These are phyloP conservation scores for Aspergillus ustus DNA, from an alignment of 2,329 filamentous ascomycete species.

Conservation along the genomic window DNA sequence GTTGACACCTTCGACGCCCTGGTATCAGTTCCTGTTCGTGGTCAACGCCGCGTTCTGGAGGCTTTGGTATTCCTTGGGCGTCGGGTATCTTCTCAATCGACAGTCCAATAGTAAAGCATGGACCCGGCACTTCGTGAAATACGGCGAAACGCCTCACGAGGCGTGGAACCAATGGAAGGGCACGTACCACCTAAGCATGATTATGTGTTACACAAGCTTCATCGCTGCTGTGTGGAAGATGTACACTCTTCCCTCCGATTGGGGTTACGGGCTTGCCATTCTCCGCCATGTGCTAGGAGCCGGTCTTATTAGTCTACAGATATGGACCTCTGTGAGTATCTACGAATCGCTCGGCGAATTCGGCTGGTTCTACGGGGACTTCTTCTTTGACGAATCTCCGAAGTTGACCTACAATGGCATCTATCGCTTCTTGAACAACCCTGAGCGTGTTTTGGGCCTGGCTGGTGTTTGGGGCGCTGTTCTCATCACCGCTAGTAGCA, in stretches of 20 bases:
- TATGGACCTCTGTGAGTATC: slow-evolving; percentile 92
- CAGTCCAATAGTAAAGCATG: slow-evolving; percentile 92
- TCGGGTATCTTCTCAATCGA: slow-evolving; percentile 80
- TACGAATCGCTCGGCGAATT: slow-evolving; percentile 97
- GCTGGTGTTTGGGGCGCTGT: slow-evolving; percentile 96
- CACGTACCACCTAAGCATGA: slow-evolving; percentile 90
- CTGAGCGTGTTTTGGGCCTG: slow-evolving; percentile 88
- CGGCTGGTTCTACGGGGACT: slow-evolving; percentile 98
- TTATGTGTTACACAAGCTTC: slow-evolving; percentile 87
- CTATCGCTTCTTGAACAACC: slow-evolving; percentile 97
- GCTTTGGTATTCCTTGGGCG: slow-evolving; percentile 86
- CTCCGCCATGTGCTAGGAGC: slow-evolving; percentile 85
- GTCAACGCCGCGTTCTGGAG: slow-evolving; percentile 81
- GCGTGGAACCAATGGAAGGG: slow-evolving; percentile 99
- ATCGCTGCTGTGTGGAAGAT: slow-evolving; percentile 94
- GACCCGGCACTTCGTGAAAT: slow-evolving; percentile 98
- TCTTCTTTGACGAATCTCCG: slow-evolving; percentile 89
- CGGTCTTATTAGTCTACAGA: slow-evolving; percentile 79
- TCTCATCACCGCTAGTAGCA: slow-evolving; percentile 86
- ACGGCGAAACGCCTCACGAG: slow-evolving; percentile 84
- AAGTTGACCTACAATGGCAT: slow-evolving; percentile 96
- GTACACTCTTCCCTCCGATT: slow-evolving; percentile 85
- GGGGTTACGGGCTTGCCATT: slow-evolving; percentile 82
- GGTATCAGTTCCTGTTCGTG: slow-evolving; percentile 80
- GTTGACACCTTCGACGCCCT: slow-evolving; percentile 74